Base-by-base conservation (phyloP, 2,329 filamentous ascomycete genomes). In the Colletotrichum paranaense region DNA sequence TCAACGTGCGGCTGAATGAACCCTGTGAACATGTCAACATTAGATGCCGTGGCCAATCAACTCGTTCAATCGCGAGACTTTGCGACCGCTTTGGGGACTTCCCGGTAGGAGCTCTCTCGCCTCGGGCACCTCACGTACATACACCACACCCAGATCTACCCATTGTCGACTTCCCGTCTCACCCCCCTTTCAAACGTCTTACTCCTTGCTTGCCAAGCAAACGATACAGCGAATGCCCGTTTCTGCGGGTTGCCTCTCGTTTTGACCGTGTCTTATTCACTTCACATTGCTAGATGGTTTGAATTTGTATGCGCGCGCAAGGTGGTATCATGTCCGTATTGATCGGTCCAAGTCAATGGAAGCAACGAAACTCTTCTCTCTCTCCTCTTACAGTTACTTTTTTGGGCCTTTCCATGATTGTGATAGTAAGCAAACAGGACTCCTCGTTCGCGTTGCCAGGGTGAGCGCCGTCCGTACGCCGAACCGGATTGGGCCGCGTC, bases 251-350 rank as follows among this genome's bases (percentile, higher is more conserved):
- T 57, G 57, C 49, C 63, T 53, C 38, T 26, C 19, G 30, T 35
- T 5, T 32, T 30, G 24, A 19, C 26, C 28, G 16, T 6, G 38
- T 42, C 24, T 9, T 59, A 22, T 53, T 64, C 59, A 73, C 60
- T 24, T 24, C 53, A 32, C 49, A 24, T 6, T 28, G 9, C 58
- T 22, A 57, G 30, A 22, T 59, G 35, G 56, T 32, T 14, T 16
- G 38, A 28, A 53, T 38, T 28, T 26, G 14, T 52, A 38, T 42
- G 24, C 35, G 42, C 30, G 60, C 55, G 55, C 28, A 70, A 56
- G 55, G 46, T 70, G 70, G 67, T 62, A 62, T 73, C 67, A 56
- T 73, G 28, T 70, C 70, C 56, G 35, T 64, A 70, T 69, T 65
- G 58, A 28, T 53, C 35, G 24, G 60, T 46, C 46, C 32, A 60